These are phyloP conservation scores for Teunomyces atbi DNA, from an alignment of 805 yeast species.

Conservation along the genomic window DNA sequence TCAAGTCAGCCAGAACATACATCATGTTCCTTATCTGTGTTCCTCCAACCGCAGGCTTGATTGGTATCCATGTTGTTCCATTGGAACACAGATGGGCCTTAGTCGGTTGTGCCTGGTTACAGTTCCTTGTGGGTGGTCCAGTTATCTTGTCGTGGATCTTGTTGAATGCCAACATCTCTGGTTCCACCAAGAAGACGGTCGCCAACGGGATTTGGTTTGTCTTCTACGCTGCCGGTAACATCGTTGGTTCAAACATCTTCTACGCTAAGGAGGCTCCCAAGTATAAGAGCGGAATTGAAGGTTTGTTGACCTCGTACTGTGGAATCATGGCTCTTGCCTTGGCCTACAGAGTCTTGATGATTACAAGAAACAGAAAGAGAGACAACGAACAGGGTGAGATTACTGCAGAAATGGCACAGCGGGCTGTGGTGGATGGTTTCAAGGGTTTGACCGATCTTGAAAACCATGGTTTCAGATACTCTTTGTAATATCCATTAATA, in stretches of 20 bases:
- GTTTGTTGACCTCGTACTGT: conserved; percentile 20
- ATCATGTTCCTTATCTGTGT: conserved; percentile 16
- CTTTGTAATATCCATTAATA: conserved; percentile 15
- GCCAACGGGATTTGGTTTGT: conserved; percentile 22
- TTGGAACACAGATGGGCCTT: conserved; percentile 22
- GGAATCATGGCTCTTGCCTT: conserved; percentile 18
- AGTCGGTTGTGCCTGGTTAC: conserved; percentile 31
- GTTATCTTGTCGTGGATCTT: conserved; percentile 27
- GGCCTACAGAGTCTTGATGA: conserved; percentile 43
- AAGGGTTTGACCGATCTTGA: conserved; percentile 59
- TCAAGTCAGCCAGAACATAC: conserved; percentile 16
- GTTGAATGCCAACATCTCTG: conserved; percentile 21
- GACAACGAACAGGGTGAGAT: conserved; percentile 34
- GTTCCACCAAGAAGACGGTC: conserved; percentile 23
- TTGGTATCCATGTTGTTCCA: conserved; percentile 20
- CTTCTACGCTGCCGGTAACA: conserved; percentile 29
- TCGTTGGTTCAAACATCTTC: conserved; percentile 26
- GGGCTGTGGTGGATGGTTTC: conserved; percentile 34
- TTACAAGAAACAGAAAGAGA: conserved; percentile 51
- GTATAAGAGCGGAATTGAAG: conserved; percentile 23
- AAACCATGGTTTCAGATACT: conserved; percentile 57
- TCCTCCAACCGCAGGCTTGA: conserved; percentile 25
- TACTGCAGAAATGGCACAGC: conserved; percentile 24
- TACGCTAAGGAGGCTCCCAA: conserved; percentile 22
- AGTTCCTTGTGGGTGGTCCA: conserved; percentile 30